Evolutionary conservation across 495 filamentous ascomycete genomes (phyloP).

Genomic region (Aspergillus ellipticus): DNA sequence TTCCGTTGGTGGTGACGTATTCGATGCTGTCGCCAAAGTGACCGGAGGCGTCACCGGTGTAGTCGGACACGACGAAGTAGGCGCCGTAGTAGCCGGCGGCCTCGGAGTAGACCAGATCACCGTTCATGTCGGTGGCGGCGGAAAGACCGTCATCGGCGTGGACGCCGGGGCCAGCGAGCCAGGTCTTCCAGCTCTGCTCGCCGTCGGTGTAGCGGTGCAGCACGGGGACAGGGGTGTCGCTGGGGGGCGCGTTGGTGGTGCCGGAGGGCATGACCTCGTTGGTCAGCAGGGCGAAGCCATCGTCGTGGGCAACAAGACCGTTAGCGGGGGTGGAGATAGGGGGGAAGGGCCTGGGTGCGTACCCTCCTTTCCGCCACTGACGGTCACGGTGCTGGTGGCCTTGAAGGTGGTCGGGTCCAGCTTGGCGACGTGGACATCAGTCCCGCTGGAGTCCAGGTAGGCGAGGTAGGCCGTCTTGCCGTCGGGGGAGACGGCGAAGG

Average conservation of each 20-base stretch:
- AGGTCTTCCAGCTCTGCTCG: conserved; percentile 47
- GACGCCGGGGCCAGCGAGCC: conserved; percentile 48
- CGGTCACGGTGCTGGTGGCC: conserved; percentile 39
- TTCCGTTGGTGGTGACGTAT: conserved; percentile 45
- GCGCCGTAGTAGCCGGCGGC: conserved; percentile 48
- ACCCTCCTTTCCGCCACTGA: conserved; percentile 45
- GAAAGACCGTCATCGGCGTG: conserved; percentile 38
- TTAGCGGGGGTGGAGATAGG: conserved; percentile 27
- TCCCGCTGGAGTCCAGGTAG: conserved; percentile 46
- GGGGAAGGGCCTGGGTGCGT: too few relatives aligned
- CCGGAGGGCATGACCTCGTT: conserved; percentile 46
- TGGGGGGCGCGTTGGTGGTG: conserved; percentile 41
- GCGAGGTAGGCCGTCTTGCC: conserved; percentile 51
- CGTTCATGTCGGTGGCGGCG: conserved; percentile 50
- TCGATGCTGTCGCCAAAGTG: conserved; percentile 54
- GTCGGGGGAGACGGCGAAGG: conserved; percentile 49
- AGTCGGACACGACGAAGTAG: conserved; percentile 54
- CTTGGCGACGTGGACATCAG: conserved; percentile 46
- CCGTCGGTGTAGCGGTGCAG: conserved; percentile 48
- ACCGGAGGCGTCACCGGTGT: conserved; percentile 44
- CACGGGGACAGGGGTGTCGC: conserved; percentile 42
- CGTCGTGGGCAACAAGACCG: conserved; percentile 52
- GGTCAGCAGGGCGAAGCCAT: conserved; percentile 53
- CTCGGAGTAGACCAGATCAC: conserved; percentile 52
- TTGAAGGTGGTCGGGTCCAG: conserved; percentile 42